Evolutionary conservation across 2,329 filamentous ascomycete genomes (phyloP).

Genomic region (Trichoderma semiorbis): DNA sequence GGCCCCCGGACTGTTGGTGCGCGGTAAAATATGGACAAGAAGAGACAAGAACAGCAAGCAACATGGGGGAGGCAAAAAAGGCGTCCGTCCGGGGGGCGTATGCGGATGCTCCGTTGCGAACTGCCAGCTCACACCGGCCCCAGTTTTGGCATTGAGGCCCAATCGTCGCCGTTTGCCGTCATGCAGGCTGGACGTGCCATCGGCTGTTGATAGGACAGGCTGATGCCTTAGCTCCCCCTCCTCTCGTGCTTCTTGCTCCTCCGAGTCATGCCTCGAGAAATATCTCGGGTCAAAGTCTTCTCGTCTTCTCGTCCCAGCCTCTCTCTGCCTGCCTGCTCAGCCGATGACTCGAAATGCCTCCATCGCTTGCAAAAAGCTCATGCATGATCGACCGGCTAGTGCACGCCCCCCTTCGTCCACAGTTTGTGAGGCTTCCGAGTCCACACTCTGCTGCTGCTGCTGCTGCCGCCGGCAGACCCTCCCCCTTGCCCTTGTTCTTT

Average conservation of each 20-base stretch:
- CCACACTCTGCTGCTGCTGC: background rate
- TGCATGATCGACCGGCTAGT: background rate
- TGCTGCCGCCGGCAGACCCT: background rate
- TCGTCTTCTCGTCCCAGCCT: background rate
- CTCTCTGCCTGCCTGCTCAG: background rate
- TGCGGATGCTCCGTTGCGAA: slow-evolving; percentile 7
- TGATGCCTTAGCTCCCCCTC: background rate
- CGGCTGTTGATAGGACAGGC: background rate
- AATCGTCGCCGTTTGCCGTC: slow-evolving; percentile 16
- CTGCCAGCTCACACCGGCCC: slow-evolving; percentile 16
- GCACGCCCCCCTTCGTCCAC: background rate
- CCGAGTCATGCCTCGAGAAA: background rate
- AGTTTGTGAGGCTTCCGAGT: background rate
- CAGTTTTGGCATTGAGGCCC: slow-evolving; percentile 14
- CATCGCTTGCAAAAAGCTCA: background rate
- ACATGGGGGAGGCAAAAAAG: background rate
- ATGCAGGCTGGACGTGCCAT: slow-evolving; percentile 12
- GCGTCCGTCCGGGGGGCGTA: background rate
- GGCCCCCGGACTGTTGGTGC: background rate
- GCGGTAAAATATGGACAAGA: background rate
- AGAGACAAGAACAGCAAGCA: background rate
- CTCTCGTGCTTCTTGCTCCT: background rate
- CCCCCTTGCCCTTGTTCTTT: background rate
- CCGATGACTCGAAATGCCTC: slow-evolving; percentile 8
- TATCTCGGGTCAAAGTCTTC: background rate